Percentiles rank a stretch among this genome's conserved stretches.
Evolutionary conservation across 108 stramenopile species (phyloP).

Genomic region (Nannochloropsis salina): DNA sequence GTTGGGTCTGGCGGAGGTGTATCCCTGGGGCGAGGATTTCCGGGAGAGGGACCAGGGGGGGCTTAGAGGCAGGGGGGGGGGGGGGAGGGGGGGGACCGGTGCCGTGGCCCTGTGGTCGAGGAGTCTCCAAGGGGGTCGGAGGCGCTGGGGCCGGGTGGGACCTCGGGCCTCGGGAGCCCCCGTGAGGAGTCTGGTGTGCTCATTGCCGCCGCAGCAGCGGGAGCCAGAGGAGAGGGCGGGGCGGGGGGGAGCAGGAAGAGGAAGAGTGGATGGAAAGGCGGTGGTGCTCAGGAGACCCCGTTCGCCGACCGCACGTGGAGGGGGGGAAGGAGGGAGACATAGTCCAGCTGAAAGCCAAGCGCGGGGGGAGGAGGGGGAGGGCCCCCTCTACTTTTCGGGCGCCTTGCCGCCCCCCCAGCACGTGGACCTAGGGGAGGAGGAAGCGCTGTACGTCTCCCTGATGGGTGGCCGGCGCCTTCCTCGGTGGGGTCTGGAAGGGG

Average conservation of each 20-base stretch:
- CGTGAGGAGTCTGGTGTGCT: background rate
- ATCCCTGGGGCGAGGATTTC: background rate
- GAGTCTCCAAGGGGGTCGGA: no score
- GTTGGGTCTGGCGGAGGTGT: background rate
- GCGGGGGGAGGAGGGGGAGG: background rate
- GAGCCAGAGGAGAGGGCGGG: background rate
- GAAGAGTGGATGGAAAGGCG: background rate
- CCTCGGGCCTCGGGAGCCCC: no score
- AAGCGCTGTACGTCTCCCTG: background rate
- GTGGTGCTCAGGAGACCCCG: background rate
- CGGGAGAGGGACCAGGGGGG: background rate
- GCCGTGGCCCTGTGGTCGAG: background rate
- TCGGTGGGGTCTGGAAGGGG: no score
- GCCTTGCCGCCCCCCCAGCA: background rate
- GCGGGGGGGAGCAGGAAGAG: background rate
- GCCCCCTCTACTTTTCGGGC: background rate
- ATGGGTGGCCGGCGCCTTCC: no score
- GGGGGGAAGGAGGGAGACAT: background rate
- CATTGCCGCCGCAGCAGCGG: background rate
- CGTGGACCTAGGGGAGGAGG: background rate
- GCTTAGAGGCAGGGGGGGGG: background rate
- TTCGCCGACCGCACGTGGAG: slow-evolving; percentile 16
- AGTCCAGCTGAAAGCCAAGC: no score
- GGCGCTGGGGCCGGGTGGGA: no score
- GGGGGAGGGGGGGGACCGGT: background rate